These are phyloP conservation scores for Kalanchoe fedtschenkoi DNA, from an alignment of 164 flowering plant species.

Conservation along the genomic window DNA sequence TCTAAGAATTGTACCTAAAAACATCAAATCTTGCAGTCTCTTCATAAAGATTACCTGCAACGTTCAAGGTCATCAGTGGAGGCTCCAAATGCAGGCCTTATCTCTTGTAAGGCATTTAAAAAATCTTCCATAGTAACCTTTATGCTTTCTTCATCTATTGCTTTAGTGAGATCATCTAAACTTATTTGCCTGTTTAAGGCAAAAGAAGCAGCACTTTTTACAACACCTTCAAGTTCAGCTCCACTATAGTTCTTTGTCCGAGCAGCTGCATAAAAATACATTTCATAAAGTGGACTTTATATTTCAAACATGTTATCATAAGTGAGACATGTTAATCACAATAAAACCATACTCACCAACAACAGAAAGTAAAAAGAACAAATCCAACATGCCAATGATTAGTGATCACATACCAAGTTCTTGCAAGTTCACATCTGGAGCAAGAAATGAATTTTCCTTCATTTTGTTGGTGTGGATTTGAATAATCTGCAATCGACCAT, in stretches of 20 bases:
- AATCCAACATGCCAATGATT: background rate
- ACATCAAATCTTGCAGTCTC: background rate
- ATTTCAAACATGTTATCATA: background rate
- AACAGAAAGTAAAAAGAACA: background rate
- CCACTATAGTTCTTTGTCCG: constrained; percentile 96
- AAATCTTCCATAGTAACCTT: constrained; percentile 95
- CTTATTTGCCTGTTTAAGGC: constrained; percentile 85
- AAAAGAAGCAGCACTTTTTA: constrained; percentile 97
- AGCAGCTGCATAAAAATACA: constrained; percentile 54
- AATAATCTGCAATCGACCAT: constrained; percentile 88
- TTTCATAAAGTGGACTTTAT: too few species aligned
- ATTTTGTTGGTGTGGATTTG: constrained; percentile 82
- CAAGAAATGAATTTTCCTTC: constrained; percentile 42
- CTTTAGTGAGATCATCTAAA: constrained; percentile 87
- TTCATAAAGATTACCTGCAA: constrained; percentile 51
- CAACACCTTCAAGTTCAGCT: constrained; percentile 98
- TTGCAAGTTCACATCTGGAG: constrained; percentile 75
- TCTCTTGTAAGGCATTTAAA: constrained; percentile 67
- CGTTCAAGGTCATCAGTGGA: constrained; percentile 88
- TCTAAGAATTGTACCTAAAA: background rate
- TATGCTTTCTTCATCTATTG: constrained; percentile 87
- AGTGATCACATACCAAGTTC: constrained; percentile 58
- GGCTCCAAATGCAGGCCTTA: constrained; percentile 95
- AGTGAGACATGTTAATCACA: too few species aligned
- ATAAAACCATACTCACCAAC: background rate